Base-by-base conservation (phyloP, 2,329 filamentous ascomycete genomes). In the Gyromitra esculenta region DNA sequence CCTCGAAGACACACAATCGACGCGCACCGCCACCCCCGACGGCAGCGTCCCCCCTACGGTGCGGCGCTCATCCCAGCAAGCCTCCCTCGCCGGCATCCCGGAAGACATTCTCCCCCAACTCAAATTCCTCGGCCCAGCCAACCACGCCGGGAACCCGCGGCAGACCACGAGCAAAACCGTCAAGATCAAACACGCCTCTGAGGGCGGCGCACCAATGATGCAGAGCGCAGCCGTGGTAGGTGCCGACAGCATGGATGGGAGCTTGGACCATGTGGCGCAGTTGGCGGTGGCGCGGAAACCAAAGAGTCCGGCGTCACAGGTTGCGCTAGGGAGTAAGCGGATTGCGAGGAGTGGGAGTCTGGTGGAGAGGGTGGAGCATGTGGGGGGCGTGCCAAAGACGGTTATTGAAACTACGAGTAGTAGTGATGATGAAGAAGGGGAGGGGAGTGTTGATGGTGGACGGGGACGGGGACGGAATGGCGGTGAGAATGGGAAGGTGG, bases 331-430 rank as follows among this genome's bases (percentile, higher is more conserved):
- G 13, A 56, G 15, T 2, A 79, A 73, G 63, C 63, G 71, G 39
- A 50, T 76, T 11, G 79, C 78, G 11, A 68, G 91, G 73, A 92
- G 90, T 79, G 92, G 92, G 37, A 92, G 90, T 82, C 93, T 94
- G 80, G 93, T 91, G 0, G 91, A 94, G 83, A 92, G 91, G 77
- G 85, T 92, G n/a, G 85, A 94, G 72, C 91, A 94, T 81, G 86
- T 90, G 1, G 89, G 90, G 71, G 92, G 92, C 1, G 87, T 94
- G 67, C 89, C 89, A 78, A 95, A 95, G 84, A 88, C 93, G 57
- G 88, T 95, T 0, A 85, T 95, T 35, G 90, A 93, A 81, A 90
- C 90, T 1, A 91, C 87, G 35, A 89, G 87, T 69, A 81, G 81
- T 79, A 87, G 86, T 18, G 87, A 78, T 41, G 78, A 78, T 6